phyloP scores from a whole-genome alignment of 495 filamentous ascomycete genomes.

The Astrocystis sublimbata region DNA sequence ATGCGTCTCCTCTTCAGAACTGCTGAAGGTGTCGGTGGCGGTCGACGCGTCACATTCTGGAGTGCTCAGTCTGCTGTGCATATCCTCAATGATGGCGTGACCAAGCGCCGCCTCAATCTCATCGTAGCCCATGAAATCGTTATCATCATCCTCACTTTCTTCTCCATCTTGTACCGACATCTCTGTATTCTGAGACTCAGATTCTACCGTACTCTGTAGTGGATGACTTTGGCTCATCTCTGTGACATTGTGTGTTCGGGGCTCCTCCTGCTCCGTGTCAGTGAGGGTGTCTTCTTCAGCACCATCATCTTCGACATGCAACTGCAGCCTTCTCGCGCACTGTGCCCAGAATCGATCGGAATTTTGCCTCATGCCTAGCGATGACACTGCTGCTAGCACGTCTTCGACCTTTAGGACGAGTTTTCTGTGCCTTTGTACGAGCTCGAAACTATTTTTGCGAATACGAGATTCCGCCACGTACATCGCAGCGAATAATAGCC shows the following conservation, averaged over 20 bases:
- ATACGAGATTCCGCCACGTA: conserved; percentile 63
- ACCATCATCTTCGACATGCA: conserved; percentile 55
- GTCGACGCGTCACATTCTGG: neutral
- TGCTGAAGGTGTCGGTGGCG: neutral
- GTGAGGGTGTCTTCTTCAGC: conserved; percentile 27
- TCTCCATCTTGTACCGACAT: conserved; percentile 24
- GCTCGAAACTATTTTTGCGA: conserved; percentile 42
- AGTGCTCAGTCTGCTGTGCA: conserved; percentile 14
- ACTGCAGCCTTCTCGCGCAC: conserved; percentile 57
- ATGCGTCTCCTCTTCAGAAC: conserved; percentile 7
- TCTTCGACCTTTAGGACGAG: conserved; percentile 57
- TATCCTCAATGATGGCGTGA: conserved; percentile 12
- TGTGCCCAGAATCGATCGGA: conserved; percentile 58
- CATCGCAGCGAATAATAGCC: conserved; percentile 66
- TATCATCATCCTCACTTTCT: conserved; percentile 24
- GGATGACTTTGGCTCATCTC: conserved; percentile 22
- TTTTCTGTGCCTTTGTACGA: conserved; percentile 27
- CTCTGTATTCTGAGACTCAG: neutral
- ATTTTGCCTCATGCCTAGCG: conserved; percentile 50
- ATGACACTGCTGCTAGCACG: conserved; percentile 64
- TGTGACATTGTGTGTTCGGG: conserved; percentile 16
- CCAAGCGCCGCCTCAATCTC: conserved; percentile 57
- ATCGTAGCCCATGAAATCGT: conserved; percentile 45
- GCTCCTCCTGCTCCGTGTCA: conserved; percentile 23
- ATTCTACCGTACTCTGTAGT: neutral